Evolutionary conservation across 495 filamentous ascomycete species (phyloP).

Genomic region (Penicillium chermesinum): DNA sequence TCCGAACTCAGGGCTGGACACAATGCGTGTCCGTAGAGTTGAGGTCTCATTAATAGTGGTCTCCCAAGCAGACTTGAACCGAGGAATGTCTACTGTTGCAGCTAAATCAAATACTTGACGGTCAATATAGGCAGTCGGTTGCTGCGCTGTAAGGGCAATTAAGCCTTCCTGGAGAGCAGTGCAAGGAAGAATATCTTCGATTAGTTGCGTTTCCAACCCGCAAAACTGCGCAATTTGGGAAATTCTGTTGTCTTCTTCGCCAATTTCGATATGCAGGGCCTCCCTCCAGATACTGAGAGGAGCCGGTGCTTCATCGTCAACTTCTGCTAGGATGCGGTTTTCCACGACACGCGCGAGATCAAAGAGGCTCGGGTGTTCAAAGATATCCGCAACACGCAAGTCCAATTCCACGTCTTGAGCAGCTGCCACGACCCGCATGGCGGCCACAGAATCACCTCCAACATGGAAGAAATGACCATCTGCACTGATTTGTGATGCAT

Average conservation of each 20-base stretch:
- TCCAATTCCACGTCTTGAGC: background rate
- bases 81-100: background rate
- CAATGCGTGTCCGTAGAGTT: background rate
- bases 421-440: background rate
- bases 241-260: background rate
- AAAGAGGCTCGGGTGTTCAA: background rate
- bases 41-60: background rate
- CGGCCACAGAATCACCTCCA: background rate
- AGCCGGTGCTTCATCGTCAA: background rate
- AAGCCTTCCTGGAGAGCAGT: constrained; percentile 1
- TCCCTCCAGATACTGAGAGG: background rate
- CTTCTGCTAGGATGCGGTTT: background rate
- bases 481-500: background rate
- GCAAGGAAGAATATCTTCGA: background rate
- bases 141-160: background rate
- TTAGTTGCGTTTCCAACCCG: background rate
- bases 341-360: background rate
- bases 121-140: background rate
- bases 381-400: background rate
- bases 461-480: background rate
- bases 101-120: background rate
- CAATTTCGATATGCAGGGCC: background rate
- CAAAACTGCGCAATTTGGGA: background rate
- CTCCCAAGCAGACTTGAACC: background rate
- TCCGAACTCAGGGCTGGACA: background rate